Conservation (phyloP, 257 asterid genomes). For the Echites panduratus region DNA sequence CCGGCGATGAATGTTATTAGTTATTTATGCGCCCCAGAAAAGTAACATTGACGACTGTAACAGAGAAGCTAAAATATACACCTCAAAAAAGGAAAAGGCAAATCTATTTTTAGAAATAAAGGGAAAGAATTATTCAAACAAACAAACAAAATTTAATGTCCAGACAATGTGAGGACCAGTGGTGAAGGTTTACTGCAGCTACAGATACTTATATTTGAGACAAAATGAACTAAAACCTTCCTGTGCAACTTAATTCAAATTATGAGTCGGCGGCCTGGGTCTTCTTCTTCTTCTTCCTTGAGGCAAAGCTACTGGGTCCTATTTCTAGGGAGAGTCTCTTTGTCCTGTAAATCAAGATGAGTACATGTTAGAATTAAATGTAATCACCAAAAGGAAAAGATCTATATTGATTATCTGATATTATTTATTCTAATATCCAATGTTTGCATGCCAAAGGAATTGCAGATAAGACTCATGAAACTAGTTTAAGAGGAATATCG, state of each 20-base stretch:
- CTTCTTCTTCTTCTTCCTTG: constrained; percentile 87
- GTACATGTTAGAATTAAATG: neutral
- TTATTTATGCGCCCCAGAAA: neutral
- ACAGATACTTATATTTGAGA: neutral
- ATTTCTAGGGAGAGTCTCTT: constrained; percentile 72
- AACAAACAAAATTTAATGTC: constrained; percentile 13
- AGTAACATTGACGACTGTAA: neutral
- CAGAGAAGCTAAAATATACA: neutral
- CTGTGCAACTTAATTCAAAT: neutral
- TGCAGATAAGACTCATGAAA: neutral
- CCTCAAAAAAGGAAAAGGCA: neutral
- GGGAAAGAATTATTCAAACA: neutral
- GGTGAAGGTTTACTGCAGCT: neutral
- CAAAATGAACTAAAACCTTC: neutral
- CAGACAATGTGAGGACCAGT: neutral
- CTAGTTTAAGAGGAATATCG: neutral
- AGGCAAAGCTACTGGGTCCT: constrained; percentile 67
- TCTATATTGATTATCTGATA: neutral
- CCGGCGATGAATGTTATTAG: neutral
- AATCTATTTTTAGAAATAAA: neutral
- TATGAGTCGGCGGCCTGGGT: constrained; percentile 16
- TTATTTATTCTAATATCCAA: neutral
- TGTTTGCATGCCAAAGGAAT: constrained; percentile 4
- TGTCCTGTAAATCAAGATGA: constrained; percentile 42
- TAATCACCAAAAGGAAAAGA: neutral